A percentile compares a stretch with the other conserved stretches of the same genome.
phyloP scores from a whole-genome alignment of 2,329 filamentous ascomycete species.

The Pestalotiopsis fici region DNA sequence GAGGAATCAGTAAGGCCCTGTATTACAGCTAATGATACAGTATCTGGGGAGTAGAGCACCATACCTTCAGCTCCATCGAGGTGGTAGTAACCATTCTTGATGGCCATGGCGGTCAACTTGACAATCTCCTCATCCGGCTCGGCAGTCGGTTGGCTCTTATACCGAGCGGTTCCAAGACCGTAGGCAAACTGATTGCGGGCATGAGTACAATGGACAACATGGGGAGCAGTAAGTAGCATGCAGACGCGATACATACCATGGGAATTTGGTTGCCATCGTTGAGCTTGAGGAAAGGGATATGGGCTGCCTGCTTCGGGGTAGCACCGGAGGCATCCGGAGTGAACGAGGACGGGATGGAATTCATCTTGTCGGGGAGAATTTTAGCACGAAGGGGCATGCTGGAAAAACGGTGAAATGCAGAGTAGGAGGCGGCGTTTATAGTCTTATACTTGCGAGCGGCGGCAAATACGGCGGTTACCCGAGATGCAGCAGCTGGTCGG shows the following conservation, averaged over 20 bases:
- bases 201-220: constrained; percentile 6
- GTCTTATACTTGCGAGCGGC: not conserved
- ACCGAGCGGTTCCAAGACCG: constrained; percentile 70
- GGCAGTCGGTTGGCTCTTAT: constrained; percentile 52
- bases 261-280: constrained; percentile 76
- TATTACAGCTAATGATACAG: not conserved
- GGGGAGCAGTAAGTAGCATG: not conserved
- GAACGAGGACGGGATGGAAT: constrained; percentile 41
- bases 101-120: constrained; percentile 58
- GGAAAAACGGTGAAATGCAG: not conserved
- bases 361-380: constrained; percentile 31
- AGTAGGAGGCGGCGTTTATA: not conserved
- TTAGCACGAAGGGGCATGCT: not conserved
- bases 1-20: not conserved
- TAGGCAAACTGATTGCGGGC: constrained; percentile 60
- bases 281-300: constrained; percentile 63
- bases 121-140: constrained; percentile 57
- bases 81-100: constrained; percentile 70
- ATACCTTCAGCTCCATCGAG: constrained; percentile 74
- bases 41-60: not conserved
- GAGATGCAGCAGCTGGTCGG: not conserved
- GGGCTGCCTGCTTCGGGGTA: constrained; percentile 39
- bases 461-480: not conserved
- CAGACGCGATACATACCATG: constrained; percentile 45
- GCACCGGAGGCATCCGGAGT: constrained; percentile 39